Base-by-base conservation (phyloP, 257 asterid species). In the Penstemon barbatus region DNA sequence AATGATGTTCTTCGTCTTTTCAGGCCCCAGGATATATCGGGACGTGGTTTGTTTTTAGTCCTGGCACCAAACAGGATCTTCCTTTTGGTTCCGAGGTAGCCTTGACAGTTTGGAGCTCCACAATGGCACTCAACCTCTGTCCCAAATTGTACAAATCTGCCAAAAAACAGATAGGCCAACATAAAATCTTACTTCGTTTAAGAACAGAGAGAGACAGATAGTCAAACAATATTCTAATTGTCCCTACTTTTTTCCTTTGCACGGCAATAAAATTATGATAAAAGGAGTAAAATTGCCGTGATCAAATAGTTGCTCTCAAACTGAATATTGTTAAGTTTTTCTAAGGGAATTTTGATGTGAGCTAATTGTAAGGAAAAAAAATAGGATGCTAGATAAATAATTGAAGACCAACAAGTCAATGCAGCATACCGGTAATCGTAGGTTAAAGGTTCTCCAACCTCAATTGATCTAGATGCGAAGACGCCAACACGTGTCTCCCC, bases 401-500 rank as follows among this genome's bases (percentile, higher is more conserved):
- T 36, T 25, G 56, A 63, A 33, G 5, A 45, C 50, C 45, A 60
- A 56, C 37, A 61, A 72, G 18, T 51, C n/a, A 65, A 49, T 57
- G 43, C 11, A 57, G 57, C 90, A 59, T 82, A 92, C 98, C 91
- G 79, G 74, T 93, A 93, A 76, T 93, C 97, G 41, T 93, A 93
- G 71, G 98, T 90, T 72, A 93, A 75, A 40, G 95, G 87, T 70
- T 93, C 98, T 77, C 95, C 98, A 72, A 72, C 84, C 78, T 83
- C 77, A 72, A 92, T 88, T 61, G 78, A 72, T 72, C 79, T 81
- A 65, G 91, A 82, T 38, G 98, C 97, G 83, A 92, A 92, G 67
- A 93, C 91, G 25, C 98, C 98, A 58, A 93, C 89, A 13, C 98
- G 96, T 5, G 83, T 81, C 83, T 90, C 95, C 72, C 87, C 88